Conservation (phyloP, 2,329 filamentous ascomycete species). For the Exophiala dermatitidis region DNA sequence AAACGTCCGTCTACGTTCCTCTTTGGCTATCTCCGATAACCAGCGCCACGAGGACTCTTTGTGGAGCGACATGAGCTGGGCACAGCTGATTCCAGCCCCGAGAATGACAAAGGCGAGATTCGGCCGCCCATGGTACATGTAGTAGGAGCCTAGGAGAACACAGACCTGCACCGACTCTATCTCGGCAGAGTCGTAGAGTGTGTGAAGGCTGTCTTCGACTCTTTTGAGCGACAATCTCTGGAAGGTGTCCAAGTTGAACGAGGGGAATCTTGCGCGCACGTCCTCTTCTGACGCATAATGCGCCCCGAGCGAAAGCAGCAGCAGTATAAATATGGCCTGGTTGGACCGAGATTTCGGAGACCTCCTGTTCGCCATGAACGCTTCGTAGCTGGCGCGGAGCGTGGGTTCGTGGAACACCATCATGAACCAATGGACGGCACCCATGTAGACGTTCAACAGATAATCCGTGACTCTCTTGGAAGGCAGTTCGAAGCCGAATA, state of each 20-base stretch:
- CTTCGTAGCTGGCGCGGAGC: conserved; percentile 32
- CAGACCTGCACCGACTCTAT: conserved; percentile 18
- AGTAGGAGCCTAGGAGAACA: conserved; percentile 14
- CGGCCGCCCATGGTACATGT: conserved; percentile 16
- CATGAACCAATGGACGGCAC: conserved; percentile 42
- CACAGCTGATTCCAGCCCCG: conserved; percentile 12
- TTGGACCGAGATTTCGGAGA: conserved; percentile 33
- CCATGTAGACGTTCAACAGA: conserved; percentile 39
- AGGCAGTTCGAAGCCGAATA: conserved; percentile 31
- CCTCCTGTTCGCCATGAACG: conserved; percentile 32
- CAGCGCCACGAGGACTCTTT: conserved; percentile 17
- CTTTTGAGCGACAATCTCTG: conserved; percentile 18
- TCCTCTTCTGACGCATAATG: conserved; percentile 33
- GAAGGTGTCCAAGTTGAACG: conserved; percentile 19
- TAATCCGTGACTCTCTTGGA: conserved; percentile 27
- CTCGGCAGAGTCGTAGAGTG: conserved; percentile 39
- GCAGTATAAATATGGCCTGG: conserved; percentile 35
- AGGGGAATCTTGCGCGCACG: conserved; percentile 17
- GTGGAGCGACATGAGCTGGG: conserved; percentile 14
- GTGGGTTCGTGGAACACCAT: conserved; percentile 40
- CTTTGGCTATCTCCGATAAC: conserved; percentile 15
- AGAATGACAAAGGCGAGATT: conserved; percentile 15
- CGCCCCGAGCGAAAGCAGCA: conserved; percentile 35
- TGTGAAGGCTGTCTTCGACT: conserved; percentile 34
- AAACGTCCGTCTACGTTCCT: conserved; percentile 14